These are phyloP conservation scores for Clonostachys byssicola DNA, from an alignment of 2,329 filamentous ascomycete species.

Conservation along the genomic window DNA sequence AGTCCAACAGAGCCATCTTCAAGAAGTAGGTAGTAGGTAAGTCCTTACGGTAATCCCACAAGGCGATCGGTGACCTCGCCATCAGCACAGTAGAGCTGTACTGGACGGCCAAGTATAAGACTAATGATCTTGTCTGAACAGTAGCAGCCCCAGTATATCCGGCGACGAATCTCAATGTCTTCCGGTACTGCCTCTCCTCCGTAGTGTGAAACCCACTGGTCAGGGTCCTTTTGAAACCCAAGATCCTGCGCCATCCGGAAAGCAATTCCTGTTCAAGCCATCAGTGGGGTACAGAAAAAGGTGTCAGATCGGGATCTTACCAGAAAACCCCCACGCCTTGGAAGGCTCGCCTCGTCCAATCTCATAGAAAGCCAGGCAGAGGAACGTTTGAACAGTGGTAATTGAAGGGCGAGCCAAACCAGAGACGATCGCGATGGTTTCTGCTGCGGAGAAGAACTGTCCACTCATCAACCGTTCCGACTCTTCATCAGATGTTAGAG, in stretches of 20 bases:
- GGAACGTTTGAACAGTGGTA: conserved; percentile 14
- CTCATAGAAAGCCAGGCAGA: conserved; percentile 19
- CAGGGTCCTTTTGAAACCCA: conserved; percentile 17
- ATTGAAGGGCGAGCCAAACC: conserved; percentile 13
- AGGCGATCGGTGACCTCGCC: conserved; percentile 4
- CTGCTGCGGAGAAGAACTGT: conserved; percentile 12
- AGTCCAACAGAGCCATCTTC: no score
- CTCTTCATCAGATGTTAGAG: conserved; percentile 6
- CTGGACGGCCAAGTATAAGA: conserved; percentile 7
- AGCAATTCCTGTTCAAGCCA: conserved; percentile 13
- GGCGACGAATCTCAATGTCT: conserved; percentile 15
- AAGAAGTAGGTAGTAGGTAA: no score
- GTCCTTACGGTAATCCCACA: no score
- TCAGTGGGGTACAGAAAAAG: background rate
- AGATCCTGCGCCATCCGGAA: conserved; percentile 21
- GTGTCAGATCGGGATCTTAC: conserved; percentile 2
- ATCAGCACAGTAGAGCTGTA: conserved; percentile 7
- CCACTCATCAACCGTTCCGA: conserved; percentile 4
- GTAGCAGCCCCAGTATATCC: conserved; percentile 22
- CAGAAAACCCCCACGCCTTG: conserved; percentile 18
- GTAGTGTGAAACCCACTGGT: conserved; percentile 11
- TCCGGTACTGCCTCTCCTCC: conserved; percentile 8
- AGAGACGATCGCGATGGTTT: conserved; percentile 15
- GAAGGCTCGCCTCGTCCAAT: conserved; percentile 16
- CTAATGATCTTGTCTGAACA: conserved; percentile 17